Conservation (phyloP, 192 early-diverging fungal species). For the Haplosporangium gracile region DNA sequence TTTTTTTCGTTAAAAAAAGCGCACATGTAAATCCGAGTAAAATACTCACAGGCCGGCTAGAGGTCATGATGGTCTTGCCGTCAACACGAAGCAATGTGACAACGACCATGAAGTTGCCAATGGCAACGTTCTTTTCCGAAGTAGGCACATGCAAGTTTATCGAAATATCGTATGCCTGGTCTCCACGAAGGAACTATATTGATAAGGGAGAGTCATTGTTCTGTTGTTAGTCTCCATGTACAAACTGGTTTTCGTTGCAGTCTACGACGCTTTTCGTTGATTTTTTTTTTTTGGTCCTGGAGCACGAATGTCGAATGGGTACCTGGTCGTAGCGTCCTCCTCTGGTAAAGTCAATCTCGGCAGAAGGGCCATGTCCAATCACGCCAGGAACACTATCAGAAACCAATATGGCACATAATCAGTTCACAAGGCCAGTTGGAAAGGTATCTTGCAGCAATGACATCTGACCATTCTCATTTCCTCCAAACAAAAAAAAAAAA, state of each 20-base stretch:
- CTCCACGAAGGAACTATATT: conserved; percentile 51
- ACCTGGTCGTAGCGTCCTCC: conserved; percentile 45
- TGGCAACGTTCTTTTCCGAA: conserved; percentile 56
- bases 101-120: conserved; percentile 54
- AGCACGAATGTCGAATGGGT: background rate
- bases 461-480: background rate
- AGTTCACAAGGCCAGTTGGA: background rate
- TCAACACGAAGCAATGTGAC: conserved; percentile 31
- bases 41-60: conserved; percentile 62
- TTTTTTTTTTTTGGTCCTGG: background rate
- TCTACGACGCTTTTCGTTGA: background rate
- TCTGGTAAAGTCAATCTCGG: conserved; percentile 55
- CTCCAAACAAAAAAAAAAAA: too few species aligned
- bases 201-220: background rate
- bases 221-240: background rate
- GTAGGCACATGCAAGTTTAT: conserved; percentile 57
- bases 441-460: background rate
- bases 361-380: conserved; percentile 28
- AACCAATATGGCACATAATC: background rate
- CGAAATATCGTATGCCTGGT: conserved; percentile 61
- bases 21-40: background rate
- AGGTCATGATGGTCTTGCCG: conserved; percentile 53
- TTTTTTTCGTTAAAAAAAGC: background rate
- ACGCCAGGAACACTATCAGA: conserved; percentile 29
- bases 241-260: background rate